A percentile compares a stretch with the other conserved stretches of the same genome.
phyloP scores from a whole-genome alignment of 148 eudicot genomes.

The Vaccinium darrowii region DNA sequence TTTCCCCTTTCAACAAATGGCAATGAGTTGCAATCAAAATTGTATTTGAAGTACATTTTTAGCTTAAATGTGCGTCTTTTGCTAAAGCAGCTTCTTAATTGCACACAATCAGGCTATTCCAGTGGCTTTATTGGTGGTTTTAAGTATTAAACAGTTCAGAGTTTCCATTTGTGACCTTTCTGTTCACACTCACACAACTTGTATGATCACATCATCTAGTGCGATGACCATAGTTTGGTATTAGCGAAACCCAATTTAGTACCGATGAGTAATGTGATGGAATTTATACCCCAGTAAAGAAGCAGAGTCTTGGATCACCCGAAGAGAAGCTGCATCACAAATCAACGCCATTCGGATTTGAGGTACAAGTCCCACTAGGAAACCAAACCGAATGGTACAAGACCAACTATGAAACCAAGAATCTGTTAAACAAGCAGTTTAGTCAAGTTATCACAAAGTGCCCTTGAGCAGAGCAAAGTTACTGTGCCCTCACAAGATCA shows the following conservation, averaged over 20 bases:
- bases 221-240: neutral
- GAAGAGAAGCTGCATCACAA: constrained; percentile 73
- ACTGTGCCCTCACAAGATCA: neutral
- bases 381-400: constrained; percentile 50
- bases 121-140: neutral
- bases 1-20: neutral
- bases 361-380: constrained; percentile 62
- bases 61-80: neutral
- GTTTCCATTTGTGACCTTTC: neutral
- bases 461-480: neutral
- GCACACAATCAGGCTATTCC: neutral
- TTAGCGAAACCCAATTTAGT: neutral
- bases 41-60: neutral
- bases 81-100: neutral
- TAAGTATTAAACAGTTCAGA: neutral
- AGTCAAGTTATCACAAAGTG: constrained; percentile 1
- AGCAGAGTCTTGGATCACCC: constrained; percentile 62
- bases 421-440: constrained; percentile 37
- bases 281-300: constrained; percentile 56
- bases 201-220: neutral
- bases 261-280: neutral
- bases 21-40: neutral
- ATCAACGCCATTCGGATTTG: constrained; percentile 37
- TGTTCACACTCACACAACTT: neutral
- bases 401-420: constrained; percentile 65